A percentile compares a stretch with the other conserved stretches of the same genome.
These are phyloP conservation scores for Panicum hallii DNA, from an alignment of 202 grass and related monocot genomes.

Conservation along the genomic window DNA sequence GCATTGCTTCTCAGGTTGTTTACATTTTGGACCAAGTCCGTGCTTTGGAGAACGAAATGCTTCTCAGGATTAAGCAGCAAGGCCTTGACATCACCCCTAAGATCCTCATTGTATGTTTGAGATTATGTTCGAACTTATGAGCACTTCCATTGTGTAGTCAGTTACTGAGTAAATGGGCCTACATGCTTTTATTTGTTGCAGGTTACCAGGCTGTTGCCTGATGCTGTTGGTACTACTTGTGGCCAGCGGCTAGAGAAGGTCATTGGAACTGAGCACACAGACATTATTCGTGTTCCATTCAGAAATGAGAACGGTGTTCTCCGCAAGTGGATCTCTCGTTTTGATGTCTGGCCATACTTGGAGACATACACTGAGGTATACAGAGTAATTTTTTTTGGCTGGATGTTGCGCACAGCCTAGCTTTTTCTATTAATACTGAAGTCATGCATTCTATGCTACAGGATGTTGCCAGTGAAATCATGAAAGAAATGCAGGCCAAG, in stretches of 20 bases:
- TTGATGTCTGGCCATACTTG: slow-evolving; percentile 95
- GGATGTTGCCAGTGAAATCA: slow-evolving; percentile 89
- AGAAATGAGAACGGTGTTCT: slow-evolving; percentile 84
- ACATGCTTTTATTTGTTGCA: slow-evolving; percentile 44
- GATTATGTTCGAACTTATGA: slow-evolving; percentile 29
- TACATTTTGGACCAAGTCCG: slow-evolving; percentile 97
- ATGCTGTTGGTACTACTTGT: slow-evolving; percentile 87
- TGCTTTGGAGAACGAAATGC: slow-evolving; percentile 92
- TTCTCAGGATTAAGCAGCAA: slow-evolving; percentile 95
- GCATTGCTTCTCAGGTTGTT: slow-evolving; percentile 64
- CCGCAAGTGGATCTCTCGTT: slow-evolving; percentile 97
- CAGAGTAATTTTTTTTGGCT: background rate
- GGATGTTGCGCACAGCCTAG: slow-evolving; percentile 10
- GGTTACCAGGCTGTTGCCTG: slow-evolving; percentile 92
- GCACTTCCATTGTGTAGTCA: slow-evolving; percentile 4
- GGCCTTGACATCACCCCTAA: slow-evolving; percentile 89
- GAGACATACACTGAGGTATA: slow-evolving; percentile 87
- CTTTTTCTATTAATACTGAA: slow-evolving; percentile 32
- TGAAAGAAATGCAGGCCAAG: slow-evolving; percentile 85
- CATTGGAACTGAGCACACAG: slow-evolving; percentile 80
- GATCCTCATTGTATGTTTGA: slow-evolving; percentile 84
- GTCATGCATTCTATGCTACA: slow-evolving; percentile 38
- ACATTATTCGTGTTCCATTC: slow-evolving; percentile 89
- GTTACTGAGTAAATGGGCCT: slow-evolving; percentile 10
- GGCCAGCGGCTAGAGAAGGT: slow-evolving; percentile 85